Conservation (phyloP, 495 filamentous ascomycete genomes). For the Penicillium pulvis region DNA sequence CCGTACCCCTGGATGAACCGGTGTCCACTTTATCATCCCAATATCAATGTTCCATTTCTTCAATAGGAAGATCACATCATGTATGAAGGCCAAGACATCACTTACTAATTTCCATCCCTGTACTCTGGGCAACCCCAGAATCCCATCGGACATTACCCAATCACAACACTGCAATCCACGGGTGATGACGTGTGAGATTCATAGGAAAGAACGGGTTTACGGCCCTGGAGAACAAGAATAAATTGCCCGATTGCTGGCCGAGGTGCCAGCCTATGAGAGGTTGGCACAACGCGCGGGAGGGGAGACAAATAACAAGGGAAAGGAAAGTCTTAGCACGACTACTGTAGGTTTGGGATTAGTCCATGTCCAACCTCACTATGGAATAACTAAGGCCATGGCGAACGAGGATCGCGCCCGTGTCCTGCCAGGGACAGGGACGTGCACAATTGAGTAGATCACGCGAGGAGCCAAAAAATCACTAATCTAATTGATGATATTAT, state of each 20-base stretch:
- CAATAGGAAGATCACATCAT: neutral
- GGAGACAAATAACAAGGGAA: neutral
- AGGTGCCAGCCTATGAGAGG: constrained; percentile 3
- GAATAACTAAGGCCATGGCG: constrained; percentile 1
- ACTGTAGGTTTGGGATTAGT: neutral
- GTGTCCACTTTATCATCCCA: constrained; percentile 1
- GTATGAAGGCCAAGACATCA: constrained; percentile 1
- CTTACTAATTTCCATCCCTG: neutral
- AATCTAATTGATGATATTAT: constrained; percentile 5
- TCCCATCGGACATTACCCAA: neutral
- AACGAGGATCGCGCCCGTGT: constrained; percentile 4
- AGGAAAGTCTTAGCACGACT: neutral
- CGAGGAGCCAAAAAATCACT: constrained; percentile 10
- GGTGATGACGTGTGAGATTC: constrained; percentile 34
- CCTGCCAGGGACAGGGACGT: constrained; percentile 33
- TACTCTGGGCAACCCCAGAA: neutral
- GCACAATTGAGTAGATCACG: constrained; percentile 26
- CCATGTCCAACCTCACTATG: constrained; percentile 2
- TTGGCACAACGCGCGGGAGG: neutral
- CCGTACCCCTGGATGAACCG: constrained; percentile 6
- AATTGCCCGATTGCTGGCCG: neutral
- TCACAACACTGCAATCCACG: constrained; percentile 8
- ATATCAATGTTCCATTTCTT: neutral
- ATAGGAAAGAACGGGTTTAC: neutral
- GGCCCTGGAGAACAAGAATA: constrained; percentile 5